Percentiles rank a stretch among this genome's conserved stretches.
Conservation (phyloP, 495 filamentous ascomycete genomes). For the Hypoxylon fragiforme region DNA sequence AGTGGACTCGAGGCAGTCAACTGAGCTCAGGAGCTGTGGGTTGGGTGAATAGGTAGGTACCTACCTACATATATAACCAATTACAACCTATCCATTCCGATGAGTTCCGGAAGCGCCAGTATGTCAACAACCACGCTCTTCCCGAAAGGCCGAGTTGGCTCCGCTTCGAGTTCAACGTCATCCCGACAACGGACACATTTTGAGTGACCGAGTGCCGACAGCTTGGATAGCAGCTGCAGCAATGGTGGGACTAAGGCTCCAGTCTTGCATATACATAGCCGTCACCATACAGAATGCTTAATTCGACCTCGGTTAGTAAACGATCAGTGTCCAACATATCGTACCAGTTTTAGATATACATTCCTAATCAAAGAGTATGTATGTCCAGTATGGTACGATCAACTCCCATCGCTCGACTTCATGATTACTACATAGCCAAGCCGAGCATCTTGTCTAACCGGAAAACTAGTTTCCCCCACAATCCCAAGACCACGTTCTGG, state of each 20-base stretch:
- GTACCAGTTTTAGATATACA: not conserved
- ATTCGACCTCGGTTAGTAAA: slow-evolving; percentile 24
- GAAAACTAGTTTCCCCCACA: slow-evolving; percentile 25
- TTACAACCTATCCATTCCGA: not conserved
- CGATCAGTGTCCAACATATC: slow-evolving; percentile 4
- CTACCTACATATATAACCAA: slow-evolving; percentile 15
- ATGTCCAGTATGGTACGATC: slow-evolving; percentile 3
- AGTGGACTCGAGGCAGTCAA: not conserved
- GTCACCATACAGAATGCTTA: slow-evolving; percentile 9
- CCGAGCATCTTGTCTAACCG: slow-evolving; percentile 13
- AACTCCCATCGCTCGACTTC: too few species aligned
- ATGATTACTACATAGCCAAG: slow-evolving; percentile 18
- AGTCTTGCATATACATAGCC: slow-evolving; percentile 12
- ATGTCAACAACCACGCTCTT: slow-evolving; percentile 2
- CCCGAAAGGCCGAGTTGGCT: slow-evolving; percentile 29
- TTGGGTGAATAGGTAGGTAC: too few species aligned
- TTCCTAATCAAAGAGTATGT: not conserved
- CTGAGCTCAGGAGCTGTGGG: slow-evolving; percentile 3
- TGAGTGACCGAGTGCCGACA: slow-evolving; percentile 24
- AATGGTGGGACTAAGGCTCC: slow-evolving; percentile 22
- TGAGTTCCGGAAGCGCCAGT: slow-evolving; percentile 5
- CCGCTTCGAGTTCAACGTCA: slow-evolving; percentile 20
- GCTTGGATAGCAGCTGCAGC: slow-evolving; percentile 12
- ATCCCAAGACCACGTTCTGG: slow-evolving; percentile 6
- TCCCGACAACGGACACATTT: slow-evolving; percentile 12